phyloP scores from a whole-genome alignment of 345 rosid species.

The Reutealis trisperma region DNA sequence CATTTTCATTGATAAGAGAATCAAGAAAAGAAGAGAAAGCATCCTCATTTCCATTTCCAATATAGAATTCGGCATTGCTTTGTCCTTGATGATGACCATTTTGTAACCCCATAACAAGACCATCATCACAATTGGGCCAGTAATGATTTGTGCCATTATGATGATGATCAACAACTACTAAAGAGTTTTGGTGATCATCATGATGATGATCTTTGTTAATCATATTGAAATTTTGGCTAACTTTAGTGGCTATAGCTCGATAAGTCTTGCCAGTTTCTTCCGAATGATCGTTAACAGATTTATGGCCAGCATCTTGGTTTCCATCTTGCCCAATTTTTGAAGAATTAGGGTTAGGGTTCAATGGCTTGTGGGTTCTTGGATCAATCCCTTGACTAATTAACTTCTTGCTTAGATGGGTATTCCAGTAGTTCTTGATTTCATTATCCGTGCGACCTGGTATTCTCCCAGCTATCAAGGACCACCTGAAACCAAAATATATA shows the following conservation, averaged over 20 bases:
- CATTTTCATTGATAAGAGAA: conserved; percentile 56
- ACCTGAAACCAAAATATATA: conserved; percentile 8
- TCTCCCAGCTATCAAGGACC: conserved; percentile 34
- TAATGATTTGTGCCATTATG: not conserved
- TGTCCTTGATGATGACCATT: conserved; percentile 7
- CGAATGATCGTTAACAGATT: not conserved
- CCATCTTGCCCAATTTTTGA: not conserved
- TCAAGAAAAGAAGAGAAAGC: conserved; percentile 66
- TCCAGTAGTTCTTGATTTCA: conserved; percentile 36
- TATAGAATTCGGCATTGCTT: conserved; percentile 19
- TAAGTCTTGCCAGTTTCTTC: not conserved
- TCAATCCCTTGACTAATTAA: conserved; percentile 34
- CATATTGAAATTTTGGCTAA: not conserved
- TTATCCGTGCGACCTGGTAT: conserved; percentile 33
- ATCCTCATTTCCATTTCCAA: conserved; percentile 49
- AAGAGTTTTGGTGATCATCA: not conserved
- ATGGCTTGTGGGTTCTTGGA: conserved; percentile 34
- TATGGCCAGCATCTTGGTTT: conserved; percentile 7
- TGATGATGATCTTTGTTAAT: not conserved
- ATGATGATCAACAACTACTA: not conserved
- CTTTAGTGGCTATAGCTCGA: conserved; percentile 18
- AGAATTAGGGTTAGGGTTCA: conserved; percentile 15
- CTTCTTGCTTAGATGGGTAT: conserved; percentile 32
- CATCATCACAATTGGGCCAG: conserved; percentile 14
- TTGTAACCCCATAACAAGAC: conserved; percentile 16